phyloP scores from a whole-genome alignment of 352 stramenopile genomes.

The Thraustotheca clavata region DNA sequence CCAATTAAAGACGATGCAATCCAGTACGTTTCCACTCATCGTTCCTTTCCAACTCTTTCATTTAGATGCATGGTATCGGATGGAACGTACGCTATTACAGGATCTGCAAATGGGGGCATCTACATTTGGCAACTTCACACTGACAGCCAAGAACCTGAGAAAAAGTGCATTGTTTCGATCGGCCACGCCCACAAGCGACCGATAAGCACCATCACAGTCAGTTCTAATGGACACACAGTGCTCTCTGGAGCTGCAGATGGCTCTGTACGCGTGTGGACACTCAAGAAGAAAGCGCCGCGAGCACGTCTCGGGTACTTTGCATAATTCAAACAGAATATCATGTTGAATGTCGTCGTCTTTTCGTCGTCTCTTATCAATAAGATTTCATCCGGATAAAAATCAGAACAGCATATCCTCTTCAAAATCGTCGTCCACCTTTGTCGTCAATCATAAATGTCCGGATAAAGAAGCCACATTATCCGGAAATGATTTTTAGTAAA shows the following conservation, averaged over 20 bases:
- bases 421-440: too few species aligned
- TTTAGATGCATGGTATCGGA: slow-evolving; percentile 66
- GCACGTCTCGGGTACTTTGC: slow-evolving; percentile 6
- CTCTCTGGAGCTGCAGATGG: slow-evolving; percentile 55
- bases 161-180: slow-evolving; percentile 34
- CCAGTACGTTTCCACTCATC: slow-evolving; percentile 30
- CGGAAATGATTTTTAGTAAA: too few species aligned
- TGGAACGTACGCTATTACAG: slow-evolving; percentile 55
- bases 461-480: too few species aligned
- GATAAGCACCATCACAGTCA: slow-evolving; percentile 53
- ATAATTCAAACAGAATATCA: too few species aligned
- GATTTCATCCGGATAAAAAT: too few species aligned
- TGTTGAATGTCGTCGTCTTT: too few species aligned
- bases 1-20: slow-evolving; percentile 39
- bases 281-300: slow-evolving; percentile 14
- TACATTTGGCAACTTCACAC: slow-evolving; percentile 59
- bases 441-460: too few species aligned
- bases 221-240: slow-evolving; percentile 39
- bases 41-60: not conserved
- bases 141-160: slow-evolving; percentile 39
- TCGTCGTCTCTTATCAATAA: too few species aligned
- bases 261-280: slow-evolving; percentile 50
- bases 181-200: slow-evolving; percentile 47
- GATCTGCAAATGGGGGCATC: slow-evolving; percentile 47
- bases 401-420: too few species aligned